phyloP scores from a whole-genome alignment of 2,329 filamentous ascomycete genomes.

The Penicillium sp. region DNA sequence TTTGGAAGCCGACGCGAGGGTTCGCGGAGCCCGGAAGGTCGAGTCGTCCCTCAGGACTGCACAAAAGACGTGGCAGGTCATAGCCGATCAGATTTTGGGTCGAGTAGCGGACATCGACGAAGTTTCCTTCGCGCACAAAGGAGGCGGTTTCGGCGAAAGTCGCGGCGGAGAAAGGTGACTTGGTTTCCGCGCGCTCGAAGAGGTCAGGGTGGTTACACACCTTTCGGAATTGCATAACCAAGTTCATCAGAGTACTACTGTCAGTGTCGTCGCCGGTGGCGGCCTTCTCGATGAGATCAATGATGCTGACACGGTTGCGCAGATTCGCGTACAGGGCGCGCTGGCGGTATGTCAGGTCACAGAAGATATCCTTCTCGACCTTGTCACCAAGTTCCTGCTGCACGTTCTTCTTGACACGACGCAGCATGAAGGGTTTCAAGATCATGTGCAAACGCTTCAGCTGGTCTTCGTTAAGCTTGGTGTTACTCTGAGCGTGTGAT shows the following conservation, averaged over 20 bases:
- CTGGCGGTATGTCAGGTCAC: slow-evolving; percentile 93
- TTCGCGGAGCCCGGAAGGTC: slow-evolving; percentile 75
- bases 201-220: slow-evolving; percentile 98
- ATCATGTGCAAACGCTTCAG: slow-evolving; percentile 98
- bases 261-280: slow-evolving; percentile 92
- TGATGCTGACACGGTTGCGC: slow-evolving; percentile 95
- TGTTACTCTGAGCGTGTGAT: slow-evolving; percentile 97
- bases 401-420: slow-evolving; percentile 99
- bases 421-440: slow-evolving; percentile 98
- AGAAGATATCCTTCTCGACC: slow-evolving; percentile 95
- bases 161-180: slow-evolving; percentile 79
- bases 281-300: slow-evolving; percentile 97
- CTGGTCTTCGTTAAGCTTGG: slow-evolving; percentile 98
- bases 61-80: slow-evolving; percentile 77
- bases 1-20: slow-evolving; percentile 73
- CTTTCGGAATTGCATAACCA: slow-evolving; percentile 99
- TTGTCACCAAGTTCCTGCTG: slow-evolving; percentile 99
- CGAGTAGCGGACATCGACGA: slow-evolving; percentile 81
- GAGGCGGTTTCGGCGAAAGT: slow-evolving; percentile 94
- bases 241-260: slow-evolving; percentile 94
- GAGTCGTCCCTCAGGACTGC: slow-evolving; percentile 75
- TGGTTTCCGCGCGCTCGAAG: slow-evolving; percentile 91
- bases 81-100: slow-evolving; percentile 85
- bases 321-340: slow-evolving; percentile 90
- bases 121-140: slow-evolving; percentile 84